These are phyloP conservation scores for Tylopilus felleus DNA, from an alignment of 768 basidiomycete genomes.

Conservation along the genomic window DNA sequence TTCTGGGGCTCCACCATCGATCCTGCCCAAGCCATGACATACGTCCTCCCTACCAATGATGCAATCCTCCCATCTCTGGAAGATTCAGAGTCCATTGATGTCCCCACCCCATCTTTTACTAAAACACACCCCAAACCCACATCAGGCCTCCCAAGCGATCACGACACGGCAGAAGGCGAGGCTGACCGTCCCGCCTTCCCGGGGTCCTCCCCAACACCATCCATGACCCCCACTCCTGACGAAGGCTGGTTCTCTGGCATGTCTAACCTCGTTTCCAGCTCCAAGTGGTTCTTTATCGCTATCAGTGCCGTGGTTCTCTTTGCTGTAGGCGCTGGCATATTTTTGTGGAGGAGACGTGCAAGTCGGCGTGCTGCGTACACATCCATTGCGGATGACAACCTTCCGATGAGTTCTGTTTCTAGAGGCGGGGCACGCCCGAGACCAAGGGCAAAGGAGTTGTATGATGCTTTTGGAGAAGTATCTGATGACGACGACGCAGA, in stretches of 20 bases:
- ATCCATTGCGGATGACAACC: conserved; percentile 59
- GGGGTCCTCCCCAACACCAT: conserved; percentile 32
- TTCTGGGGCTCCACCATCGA: conserved; percentile 90
- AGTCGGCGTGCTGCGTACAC: conserved; percentile 49
- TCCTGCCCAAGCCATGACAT: conserved; percentile 58
- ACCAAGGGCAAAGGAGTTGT: conserved; percentile 80
- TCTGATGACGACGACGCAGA: conserved; percentile 80
- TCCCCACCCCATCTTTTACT: conserved; percentile 42
- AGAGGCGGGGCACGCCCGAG: conserved; percentile 34
- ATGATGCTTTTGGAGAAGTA: conserved; percentile 93
- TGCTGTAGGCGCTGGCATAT: conserved; percentile 61
- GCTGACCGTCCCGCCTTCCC: conserved; percentile 73
- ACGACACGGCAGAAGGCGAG: conserved; percentile 76
- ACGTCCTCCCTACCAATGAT: conserved; percentile 53
- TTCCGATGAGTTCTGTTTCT: conserved; percentile 74
- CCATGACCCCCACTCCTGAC: conserved; percentile 60
- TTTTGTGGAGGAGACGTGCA: conserved; percentile 73
- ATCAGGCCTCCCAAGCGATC: conserved; percentile 80
- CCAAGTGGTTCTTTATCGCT: conserved; percentile 90
- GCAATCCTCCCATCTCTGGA: conserved; percentile 47
- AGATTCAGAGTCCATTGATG: conserved; percentile 38
- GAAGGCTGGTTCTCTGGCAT: conserved; percentile 85
- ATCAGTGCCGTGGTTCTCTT: conserved; percentile 77
- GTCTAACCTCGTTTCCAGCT: conserved; percentile 64
- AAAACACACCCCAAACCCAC: conserved; percentile 84